Base-by-base conservation (phyloP, 306 rosid species). In the Boehmeria nivea region DNA sequence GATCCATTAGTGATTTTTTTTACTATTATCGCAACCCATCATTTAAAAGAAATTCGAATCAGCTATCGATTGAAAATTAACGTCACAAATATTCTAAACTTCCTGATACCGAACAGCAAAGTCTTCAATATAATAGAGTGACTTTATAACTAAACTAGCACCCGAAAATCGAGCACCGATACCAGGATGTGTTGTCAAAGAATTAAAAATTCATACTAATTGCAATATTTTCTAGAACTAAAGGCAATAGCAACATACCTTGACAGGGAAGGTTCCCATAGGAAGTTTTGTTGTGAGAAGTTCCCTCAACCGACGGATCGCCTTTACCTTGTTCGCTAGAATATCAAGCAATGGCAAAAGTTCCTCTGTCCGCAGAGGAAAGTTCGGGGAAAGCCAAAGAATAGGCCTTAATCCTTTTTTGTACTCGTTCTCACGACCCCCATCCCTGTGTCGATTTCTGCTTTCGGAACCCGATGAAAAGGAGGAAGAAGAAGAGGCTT, bases 221-320 rank as follows among this genome's bases (percentile, higher is more conserved):
- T 21, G 34, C 36, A 21, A 23, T 43, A 20, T 1, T 55, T 5
- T 13, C 8, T 37, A 12, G 13, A 16, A 14, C 46, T 19, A 16
- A 20, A 12, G 2, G 28, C 1, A 33, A 2, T 49, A 54, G 69
- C 25, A 63, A 61, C 85, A 63, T 31, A 93, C 99, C 99, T 93
- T 93, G 57, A 93, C 94, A 9, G 99, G 99, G 79, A 93, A 93
- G 60, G 96, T 85, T 73, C 96, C 99, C 77, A 61, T 26, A 60
- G 99, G 99, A 76, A 93, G 96, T 71, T 93, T 93, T 9, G 99
- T 93, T 33, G 96, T 93, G 34, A 93, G 96, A 48, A 93, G 86
- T 60, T 93, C 99, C 77, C 99, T 93, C 69, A 93, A 79, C 7
- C 99, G 94, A 2, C 96, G 99, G 47, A 87, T 83, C 54, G 99